Evolutionary conservation across 2,329 filamentous ascomycete genomes (phyloP).

Genomic region (Dryadomyces sulphureus): DNA sequence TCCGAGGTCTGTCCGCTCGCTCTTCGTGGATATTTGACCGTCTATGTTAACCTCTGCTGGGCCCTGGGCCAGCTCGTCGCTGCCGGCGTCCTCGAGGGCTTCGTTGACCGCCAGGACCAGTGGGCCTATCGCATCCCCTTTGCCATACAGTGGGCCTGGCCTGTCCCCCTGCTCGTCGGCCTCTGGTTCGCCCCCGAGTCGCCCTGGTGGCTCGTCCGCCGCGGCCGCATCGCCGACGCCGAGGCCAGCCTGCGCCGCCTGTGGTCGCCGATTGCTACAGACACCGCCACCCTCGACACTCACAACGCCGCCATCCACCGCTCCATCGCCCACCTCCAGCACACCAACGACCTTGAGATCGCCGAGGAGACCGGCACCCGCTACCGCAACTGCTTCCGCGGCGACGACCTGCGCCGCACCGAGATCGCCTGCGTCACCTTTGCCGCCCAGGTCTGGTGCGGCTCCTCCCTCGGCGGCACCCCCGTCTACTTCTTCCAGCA

Average conservation of each 20-base stretch:
- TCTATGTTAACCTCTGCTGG: slow-evolving; percentile 17
- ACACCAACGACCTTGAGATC: slow-evolving; percentile 42
- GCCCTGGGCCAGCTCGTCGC: slow-evolving; percentile 9
- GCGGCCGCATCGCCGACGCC: slow-evolving; percentile 25
- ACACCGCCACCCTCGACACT: slow-evolving; percentile 33
- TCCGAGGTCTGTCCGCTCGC: slow-evolving; percentile 33
- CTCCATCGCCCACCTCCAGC: slow-evolving; percentile 8
- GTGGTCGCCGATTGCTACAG: slow-evolving; percentile 15
- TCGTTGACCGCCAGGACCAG: slow-evolving; percentile 8
- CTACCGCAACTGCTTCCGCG: slow-evolving; percentile 36
- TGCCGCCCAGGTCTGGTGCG: slow-evolving; percentile 24
- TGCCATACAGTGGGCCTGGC: slow-evolving; percentile 7
- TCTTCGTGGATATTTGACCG: slow-evolving; percentile 34
- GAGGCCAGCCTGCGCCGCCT: slow-evolving; percentile 24
- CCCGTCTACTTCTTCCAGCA: slow-evolving; percentile 24
- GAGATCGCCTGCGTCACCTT: slow-evolving; percentile 30
- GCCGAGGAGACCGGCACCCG: slow-evolving; percentile 32
- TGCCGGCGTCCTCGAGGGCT: slow-evolving; percentile 6
- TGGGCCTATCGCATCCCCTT: slow-evolving; percentile 8
- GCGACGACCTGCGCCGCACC: slow-evolving; percentile 33
- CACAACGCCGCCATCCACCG: not conserved
- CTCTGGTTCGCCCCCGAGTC: slow-evolving; percentile 7
- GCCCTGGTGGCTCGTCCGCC: slow-evolving; percentile 18
- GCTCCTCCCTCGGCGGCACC: slow-evolving; percentile 34
- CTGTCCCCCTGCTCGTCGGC: slow-evolving; percentile 3